Evolutionary conservation across 2,329 filamentous ascomycete species (phyloP).

Genomic region (Venturia asperata): DNA sequence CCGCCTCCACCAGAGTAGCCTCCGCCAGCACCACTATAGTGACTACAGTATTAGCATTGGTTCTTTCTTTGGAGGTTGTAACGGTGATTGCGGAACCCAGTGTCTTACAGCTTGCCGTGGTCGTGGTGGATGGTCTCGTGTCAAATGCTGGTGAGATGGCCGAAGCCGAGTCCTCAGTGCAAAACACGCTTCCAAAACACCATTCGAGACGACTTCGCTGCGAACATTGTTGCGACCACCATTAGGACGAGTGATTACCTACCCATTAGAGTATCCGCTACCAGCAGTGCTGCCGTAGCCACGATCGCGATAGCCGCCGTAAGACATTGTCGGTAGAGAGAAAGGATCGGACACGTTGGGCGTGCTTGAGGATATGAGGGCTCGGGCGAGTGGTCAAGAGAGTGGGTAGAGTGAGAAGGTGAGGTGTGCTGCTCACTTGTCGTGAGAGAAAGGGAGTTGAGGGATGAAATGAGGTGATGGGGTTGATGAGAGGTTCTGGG

Average conservation of each 20-base stretch:
- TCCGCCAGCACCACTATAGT: conserved; percentile 13
- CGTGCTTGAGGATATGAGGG: conserved; percentile 4
- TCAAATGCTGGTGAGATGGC: not conserved
- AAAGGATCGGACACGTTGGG: conserved; percentile 18
- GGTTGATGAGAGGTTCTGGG: conserved; percentile 21
- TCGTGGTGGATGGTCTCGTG: conserved; percentile 6
- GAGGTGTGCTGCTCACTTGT: conserved; percentile 11
- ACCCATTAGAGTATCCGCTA: conserved; percentile 49
- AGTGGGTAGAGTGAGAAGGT: conserved; percentile 5
- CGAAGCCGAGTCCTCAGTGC: not conserved
- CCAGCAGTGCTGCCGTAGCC: conserved; percentile 37
- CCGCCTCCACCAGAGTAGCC: conserved; percentile 12
- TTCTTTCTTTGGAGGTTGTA: not conserved
- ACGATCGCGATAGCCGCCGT: conserved; percentile 48
- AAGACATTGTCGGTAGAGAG: conserved; percentile 52
- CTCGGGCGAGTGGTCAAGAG: not conserved
- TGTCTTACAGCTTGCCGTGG: conserved; percentile 2
- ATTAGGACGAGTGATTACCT: conserved; percentile 35
- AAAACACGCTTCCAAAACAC: conserved; percentile 18
- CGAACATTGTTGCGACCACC: conserved; percentile 27
- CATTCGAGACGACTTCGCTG: conserved; percentile 22
- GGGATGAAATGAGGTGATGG: conserved; percentile 24
- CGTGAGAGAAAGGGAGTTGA: conserved; percentile 14
- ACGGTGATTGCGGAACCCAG: not conserved
- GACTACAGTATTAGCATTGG: conserved; percentile 8